Percentiles rank a stretch among this genome's conserved stretches.
These are phyloP conservation scores for Rhazya stricta DNA, from an alignment of 257 asterid species.

Conservation along the genomic window DNA sequence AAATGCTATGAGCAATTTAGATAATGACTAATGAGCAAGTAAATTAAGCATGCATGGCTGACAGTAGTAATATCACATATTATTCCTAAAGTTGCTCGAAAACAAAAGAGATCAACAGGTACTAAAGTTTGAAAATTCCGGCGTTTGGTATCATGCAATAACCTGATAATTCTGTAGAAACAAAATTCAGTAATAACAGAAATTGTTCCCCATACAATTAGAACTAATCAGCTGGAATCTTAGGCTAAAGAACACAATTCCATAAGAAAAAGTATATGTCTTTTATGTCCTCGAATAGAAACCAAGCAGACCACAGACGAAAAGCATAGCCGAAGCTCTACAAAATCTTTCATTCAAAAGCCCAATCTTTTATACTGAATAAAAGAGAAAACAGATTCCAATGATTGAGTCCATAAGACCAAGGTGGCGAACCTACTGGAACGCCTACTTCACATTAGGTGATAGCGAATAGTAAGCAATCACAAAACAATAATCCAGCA, in stretches of 20 bases:
- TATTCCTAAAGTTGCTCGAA: neutral
- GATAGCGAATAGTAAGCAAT: constrained; percentile 19
- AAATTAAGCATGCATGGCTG: neutral
- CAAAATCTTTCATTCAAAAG: constrained; percentile 15
- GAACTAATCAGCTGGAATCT: neutral
- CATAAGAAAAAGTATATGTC: neutral
- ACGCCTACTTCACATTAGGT: constrained; percentile 18
- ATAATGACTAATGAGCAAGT: neutral
- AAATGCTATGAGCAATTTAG: neutral
- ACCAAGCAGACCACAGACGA: neutral
- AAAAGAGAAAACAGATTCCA: neutral
- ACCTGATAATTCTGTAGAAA: neutral
- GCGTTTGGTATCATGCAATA: neutral
- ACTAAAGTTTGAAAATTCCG: neutral
- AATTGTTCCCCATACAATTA: neutral
- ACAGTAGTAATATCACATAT: neutral
- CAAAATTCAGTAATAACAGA: neutral
- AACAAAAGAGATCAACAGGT: neutral
- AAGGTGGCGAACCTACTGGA: constrained; percentile 23
- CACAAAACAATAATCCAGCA: constrained; percentile 11
- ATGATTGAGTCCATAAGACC: constrained; percentile 3
- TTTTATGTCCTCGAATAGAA: neutral
- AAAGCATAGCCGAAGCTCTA: neutral
- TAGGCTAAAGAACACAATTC: neutral
- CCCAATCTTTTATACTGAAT: neutral